Conservation (phyloP, 805 yeast species). For the Sugiyamaella americana region DNA sequence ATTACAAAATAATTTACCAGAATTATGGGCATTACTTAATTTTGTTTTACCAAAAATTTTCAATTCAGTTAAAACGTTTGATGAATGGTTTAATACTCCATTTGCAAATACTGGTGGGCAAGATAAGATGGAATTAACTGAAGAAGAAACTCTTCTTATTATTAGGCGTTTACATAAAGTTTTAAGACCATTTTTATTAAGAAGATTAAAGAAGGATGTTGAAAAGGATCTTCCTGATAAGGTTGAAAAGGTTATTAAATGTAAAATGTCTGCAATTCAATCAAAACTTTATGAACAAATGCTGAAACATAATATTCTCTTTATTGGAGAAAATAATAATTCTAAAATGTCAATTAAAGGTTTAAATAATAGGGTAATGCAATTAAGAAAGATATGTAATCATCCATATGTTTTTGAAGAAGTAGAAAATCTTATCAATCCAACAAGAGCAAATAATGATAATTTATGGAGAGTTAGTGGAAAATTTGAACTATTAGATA, state of each 20-base stretch:
- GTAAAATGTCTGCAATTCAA: constrained; percentile 87
- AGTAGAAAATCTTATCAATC: constrained; percentile 78
- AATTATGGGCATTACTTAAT: constrained; percentile 91
- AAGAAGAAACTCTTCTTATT: constrained; percentile 91
- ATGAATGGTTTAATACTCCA: constrained; percentile 98
- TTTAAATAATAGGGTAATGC: constrained; percentile 92
- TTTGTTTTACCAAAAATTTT: constrained; percentile 93
- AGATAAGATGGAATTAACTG: constrained; percentile 87
- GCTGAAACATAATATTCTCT: constrained; percentile 77
- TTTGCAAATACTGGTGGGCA: constrained; percentile 96
- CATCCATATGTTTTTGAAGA: constrained; percentile 97
- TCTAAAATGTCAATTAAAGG: constrained; percentile 52
- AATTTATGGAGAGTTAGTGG: constrained; percentile 91
- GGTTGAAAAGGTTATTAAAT: constrained; percentile 88
- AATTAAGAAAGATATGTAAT: constrained; percentile 90
- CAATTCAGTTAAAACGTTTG: constrained; percentile 93
- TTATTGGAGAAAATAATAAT: constrained; percentile 52
- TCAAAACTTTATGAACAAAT: constrained; percentile 80
- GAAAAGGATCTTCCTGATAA: constrained; percentile 95
- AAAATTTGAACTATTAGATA: constrained; percentile 84
- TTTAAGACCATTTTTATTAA: constrained; percentile 82
- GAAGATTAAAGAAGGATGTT: constrained; percentile 95
- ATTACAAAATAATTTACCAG: constrained; percentile 89
- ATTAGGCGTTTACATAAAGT: constrained; percentile 96
- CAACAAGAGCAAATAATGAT: constrained; percentile 61